phyloP scores from a whole-genome alignment of 306 rosid species.

The Senna siamea region DNA sequence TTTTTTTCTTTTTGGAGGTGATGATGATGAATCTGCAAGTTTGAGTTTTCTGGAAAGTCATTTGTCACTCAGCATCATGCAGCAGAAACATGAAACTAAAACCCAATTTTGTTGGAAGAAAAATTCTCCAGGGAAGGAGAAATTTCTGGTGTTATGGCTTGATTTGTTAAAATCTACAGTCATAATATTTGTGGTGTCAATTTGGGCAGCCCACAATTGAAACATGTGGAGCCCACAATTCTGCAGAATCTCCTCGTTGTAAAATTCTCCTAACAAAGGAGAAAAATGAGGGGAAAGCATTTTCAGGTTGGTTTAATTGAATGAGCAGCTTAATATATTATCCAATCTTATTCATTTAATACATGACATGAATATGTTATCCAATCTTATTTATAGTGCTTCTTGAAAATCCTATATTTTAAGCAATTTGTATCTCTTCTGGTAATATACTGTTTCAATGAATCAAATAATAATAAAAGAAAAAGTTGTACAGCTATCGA shows the following conservation, averaged over 20 bases:
- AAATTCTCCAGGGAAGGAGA: constrained; percentile 45
- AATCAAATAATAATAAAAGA: no score
- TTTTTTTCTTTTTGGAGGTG: constrained; percentile 10
- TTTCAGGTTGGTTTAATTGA: background rate
- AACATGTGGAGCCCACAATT: constrained; percentile 38
- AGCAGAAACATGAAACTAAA: constrained; percentile 6
- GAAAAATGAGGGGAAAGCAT: constrained; percentile 25
- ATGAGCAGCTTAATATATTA: background rate
- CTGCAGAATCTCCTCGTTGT: constrained; percentile 25
- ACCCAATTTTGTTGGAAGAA: constrained; percentile 39
- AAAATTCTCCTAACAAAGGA: constrained; percentile 27
- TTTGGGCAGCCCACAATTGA: constrained; percentile 26
- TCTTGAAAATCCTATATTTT: no score
- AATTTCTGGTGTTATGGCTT: constrained; percentile 39
- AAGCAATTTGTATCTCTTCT: no score
- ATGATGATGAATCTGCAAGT: constrained; percentile 35
- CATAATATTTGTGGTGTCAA: constrained; percentile 4
- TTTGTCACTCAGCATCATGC: constrained; percentile 19
- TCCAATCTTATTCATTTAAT: background rate
- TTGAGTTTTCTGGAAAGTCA: constrained; percentile 25
- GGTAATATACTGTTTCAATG: no score
- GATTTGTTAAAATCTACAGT: constrained; percentile 28
- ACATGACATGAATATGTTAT: background rate
- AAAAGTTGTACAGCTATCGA: background rate
- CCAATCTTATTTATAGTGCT: no score